Evolutionary conservation across 306 rosid species (phyloP).

Genomic region (Prunus fruticosa): DNA sequence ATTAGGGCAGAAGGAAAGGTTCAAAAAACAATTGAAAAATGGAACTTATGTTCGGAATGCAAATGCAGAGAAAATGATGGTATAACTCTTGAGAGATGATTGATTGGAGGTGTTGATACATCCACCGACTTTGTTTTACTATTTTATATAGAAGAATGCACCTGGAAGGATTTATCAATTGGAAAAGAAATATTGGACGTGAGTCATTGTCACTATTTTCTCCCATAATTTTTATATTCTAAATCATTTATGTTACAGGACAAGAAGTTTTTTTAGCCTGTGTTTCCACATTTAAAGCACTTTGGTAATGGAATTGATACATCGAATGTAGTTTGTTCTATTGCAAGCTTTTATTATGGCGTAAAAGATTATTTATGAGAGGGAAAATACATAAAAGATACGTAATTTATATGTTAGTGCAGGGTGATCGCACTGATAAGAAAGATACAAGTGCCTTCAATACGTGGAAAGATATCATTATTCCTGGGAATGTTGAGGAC

Average conservation of each 20-base stretch:
- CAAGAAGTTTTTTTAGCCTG: background rate
- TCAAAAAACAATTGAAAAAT: background rate
- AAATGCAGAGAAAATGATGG: background rate
- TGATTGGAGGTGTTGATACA: background rate
- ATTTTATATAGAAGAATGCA: background rate
- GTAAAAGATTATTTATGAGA: slow-evolving; percentile 3
- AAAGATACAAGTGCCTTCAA: slow-evolving; percentile 84
- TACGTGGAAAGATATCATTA: slow-evolving; percentile 96
- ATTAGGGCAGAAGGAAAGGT: background rate
- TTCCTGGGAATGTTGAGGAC: slow-evolving; percentile 93
- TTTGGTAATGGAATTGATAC: background rate
- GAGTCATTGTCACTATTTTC: background rate
- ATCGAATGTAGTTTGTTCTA: background rate
- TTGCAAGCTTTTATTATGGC: background rate
- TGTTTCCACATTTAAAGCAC: background rate
- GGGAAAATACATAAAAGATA: slow-evolving; percentile 4
- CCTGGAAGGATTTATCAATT: background rate
- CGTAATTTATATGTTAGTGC: slow-evolving; percentile 32
- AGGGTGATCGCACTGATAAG: slow-evolving; percentile 98
- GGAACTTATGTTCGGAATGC: background rate
- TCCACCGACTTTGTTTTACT: background rate
- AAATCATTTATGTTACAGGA: background rate
- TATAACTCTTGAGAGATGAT: background rate
- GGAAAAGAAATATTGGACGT: background rate
- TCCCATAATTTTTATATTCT: background rate